These are phyloP conservation scores for Colletotrichum sp. DNA, from an alignment of 2,329 filamentous ascomycete species.

Conservation along the genomic window DNA sequence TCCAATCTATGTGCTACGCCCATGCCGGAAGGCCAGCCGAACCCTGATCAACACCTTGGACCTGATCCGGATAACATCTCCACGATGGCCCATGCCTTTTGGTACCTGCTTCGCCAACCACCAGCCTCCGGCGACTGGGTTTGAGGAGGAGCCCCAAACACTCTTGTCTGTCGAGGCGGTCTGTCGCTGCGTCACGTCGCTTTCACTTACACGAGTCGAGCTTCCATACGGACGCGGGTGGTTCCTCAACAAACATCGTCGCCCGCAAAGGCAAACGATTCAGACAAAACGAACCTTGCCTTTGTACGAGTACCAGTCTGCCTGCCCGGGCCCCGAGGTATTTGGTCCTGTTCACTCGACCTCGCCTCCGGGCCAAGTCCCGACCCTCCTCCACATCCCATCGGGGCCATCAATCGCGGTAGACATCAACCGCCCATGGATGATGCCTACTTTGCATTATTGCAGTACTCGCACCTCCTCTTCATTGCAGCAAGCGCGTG, in stretches of 20 bases:
- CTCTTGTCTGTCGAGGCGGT: neutral
- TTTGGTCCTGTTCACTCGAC: neutral
- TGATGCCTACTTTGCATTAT: neutral
- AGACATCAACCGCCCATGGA: neutral
- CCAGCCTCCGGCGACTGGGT: neutral
- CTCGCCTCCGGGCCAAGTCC: neutral
- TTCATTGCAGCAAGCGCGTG: neutral
- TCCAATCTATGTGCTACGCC: conserved; percentile 1
- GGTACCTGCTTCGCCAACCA: neutral
- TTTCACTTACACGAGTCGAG: neutral
- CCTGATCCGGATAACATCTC: neutral
- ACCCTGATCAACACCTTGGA: neutral
- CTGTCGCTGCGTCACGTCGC: neutral
- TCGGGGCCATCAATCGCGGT: neutral
- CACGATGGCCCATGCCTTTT: neutral
- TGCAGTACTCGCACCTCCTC: neutral
- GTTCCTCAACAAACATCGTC: neutral
- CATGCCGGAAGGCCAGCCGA: conserved; percentile 12
- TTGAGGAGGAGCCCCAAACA: neutral
- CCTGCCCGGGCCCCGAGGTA: neutral
- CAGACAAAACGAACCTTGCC: neutral
- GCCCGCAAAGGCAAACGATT: neutral
- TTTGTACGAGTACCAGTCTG: neutral
- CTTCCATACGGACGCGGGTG: neutral
- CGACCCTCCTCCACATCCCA: neutral